These are phyloP conservation scores for Annona squamosa DNA, from an alignment of 164 flowering plant genomes.

Conservation along the genomic window DNA sequence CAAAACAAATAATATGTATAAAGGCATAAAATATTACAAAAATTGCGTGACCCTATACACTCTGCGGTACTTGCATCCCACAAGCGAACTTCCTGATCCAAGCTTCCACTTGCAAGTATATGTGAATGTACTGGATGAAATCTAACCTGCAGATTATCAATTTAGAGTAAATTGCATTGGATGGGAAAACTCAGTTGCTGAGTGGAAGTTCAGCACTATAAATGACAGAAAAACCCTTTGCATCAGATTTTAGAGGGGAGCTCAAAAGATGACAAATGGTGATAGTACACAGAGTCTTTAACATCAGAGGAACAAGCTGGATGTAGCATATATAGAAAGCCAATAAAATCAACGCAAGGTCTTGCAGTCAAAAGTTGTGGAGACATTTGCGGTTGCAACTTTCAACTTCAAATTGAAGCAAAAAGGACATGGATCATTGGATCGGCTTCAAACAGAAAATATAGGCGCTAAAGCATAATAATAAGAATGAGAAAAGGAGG, in stretches of 20 bases:
- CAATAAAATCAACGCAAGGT: background rate
- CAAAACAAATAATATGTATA: background rate
- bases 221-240: background rate
- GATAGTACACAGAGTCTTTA: background rate
- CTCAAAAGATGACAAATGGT: background rate
- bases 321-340: background rate
- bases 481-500: background rate
- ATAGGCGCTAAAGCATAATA: background rate
- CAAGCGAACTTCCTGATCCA: constrained; percentile 95
- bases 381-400: background rate
- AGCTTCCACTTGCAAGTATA: constrained; percentile 92
- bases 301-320: background rate
- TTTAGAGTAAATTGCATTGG: background rate
- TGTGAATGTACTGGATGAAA: constrained; percentile 79
- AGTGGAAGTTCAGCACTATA: background rate
- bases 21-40: constrained; percentile 40
- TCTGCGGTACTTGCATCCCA: constrained; percentile 90
- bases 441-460: background rate
- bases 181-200: background rate
- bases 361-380: background rate
- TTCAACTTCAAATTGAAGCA: background rate
- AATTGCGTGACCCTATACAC: constrained; percentile 81
- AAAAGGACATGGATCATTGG: background rate
- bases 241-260: background rate
- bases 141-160: constrained; percentile 59